phyloP scores from a whole-genome alignment of 2,329 filamentous ascomycete species.

The Fusarium decemcellulare region DNA sequence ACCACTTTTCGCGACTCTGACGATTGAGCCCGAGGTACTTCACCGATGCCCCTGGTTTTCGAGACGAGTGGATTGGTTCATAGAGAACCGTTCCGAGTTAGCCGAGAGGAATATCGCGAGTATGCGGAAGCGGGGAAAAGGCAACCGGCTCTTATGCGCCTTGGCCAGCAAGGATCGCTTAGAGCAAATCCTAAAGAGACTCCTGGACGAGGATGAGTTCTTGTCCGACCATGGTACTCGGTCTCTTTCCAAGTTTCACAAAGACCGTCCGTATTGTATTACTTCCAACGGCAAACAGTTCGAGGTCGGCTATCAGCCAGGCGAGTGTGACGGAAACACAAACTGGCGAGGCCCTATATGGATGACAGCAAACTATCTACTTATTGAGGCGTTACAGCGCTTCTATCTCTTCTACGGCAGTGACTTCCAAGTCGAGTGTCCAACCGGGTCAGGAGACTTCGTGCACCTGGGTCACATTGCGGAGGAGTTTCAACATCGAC shows the following conservation, averaged over 20 bases:
- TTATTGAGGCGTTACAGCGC: conserved; percentile 91
- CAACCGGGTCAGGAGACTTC: conserved; percentile 90
- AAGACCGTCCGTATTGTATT: conserved; percentile 93
- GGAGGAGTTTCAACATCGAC: conserved; percentile 93
- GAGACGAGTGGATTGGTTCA: conserved; percentile 93
- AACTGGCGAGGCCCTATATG: conserved; percentile 98
- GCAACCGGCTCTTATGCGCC: conserved; percentile 87
- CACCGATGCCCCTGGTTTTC: conserved; percentile 94
- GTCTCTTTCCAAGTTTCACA: conserved; percentile 92
- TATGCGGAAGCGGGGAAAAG: conserved; percentile 91
- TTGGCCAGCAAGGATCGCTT: conserved; percentile 93
- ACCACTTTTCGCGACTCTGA: conserved; percentile 91
- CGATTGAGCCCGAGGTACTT: conserved; percentile 93
- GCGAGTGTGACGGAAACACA: conserved; percentile 98
- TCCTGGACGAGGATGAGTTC: conserved; percentile 96
- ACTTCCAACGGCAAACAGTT: conserved; percentile 94
- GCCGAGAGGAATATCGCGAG: conserved; percentile 96
- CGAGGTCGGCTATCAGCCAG: conserved; percentile 89
- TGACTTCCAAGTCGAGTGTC: conserved; percentile 90
- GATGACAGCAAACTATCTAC: conserved; percentile 95
- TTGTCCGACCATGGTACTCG: conserved; percentile 91
- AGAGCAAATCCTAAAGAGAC: conserved; percentile 87
- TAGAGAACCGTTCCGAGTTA: conserved; percentile 87
- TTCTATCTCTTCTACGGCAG: conserved; percentile 98
- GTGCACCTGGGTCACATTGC: conserved; percentile 98